phyloP scores from a whole-genome alignment of 2,329 filamentous ascomycete species.

The Hymenoscyphus linearis region DNA sequence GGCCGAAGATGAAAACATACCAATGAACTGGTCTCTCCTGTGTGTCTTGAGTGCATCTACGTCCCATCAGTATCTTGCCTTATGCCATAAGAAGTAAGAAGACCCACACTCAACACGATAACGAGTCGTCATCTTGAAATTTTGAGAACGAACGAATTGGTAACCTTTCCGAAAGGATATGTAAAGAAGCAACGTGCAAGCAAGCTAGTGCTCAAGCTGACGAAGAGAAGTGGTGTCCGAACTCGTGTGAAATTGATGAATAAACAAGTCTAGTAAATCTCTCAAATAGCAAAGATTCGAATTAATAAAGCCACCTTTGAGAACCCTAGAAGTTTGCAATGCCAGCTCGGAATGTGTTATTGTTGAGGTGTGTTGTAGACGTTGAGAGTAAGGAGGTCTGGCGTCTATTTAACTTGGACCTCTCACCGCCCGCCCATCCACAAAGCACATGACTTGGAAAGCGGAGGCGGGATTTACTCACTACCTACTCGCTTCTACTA shows the following conservation, averaged over 20 bases:
- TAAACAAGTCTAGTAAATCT: not conserved
- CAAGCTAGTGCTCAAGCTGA: not conserved
- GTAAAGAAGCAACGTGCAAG: not conserved
- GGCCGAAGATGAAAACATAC: slow-evolving; percentile 37
- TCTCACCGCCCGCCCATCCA: not conserved
- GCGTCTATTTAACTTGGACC: not conserved
- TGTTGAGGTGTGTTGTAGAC: not conserved
- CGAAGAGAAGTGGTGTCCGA: not conserved
- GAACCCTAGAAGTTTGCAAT: not conserved
- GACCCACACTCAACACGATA: slow-evolving; percentile 70
- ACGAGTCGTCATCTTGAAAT: slow-evolving; percentile 50
- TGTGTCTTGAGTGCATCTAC: slow-evolving; percentile 73
- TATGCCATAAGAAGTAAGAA: not conserved
- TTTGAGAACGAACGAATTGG: not conserved
- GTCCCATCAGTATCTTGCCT: slow-evolving; percentile 3
- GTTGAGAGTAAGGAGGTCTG: not conserved
- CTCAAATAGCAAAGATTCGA: not conserved
- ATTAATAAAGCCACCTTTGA: not conserved
- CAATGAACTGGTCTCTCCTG: slow-evolving; percentile 82
- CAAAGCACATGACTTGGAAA: not conserved
- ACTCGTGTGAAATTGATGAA: not conserved
- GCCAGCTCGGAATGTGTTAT: not conserved
- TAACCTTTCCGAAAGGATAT: not conserved
- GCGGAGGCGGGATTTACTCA: not conserved
- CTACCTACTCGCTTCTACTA: not conserved